Base-by-base conservation (phyloP, 2,329 filamentous ascomycete species). In the Geosmithia flava region DNA sequence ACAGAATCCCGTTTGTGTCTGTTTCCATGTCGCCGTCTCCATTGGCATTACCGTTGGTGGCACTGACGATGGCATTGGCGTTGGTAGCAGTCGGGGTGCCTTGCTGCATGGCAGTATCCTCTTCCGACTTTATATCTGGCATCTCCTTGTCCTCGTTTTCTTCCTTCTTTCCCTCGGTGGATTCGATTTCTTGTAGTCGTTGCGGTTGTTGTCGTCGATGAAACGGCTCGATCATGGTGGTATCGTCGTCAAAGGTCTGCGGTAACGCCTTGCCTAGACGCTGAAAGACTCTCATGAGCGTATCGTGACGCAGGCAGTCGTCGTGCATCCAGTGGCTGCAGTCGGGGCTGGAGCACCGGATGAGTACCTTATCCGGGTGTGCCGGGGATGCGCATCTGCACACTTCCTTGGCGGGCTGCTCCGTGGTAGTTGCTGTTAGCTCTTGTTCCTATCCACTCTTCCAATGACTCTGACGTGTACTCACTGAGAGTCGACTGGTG, bases 271-370 rank as follows among this genome's bases (percentile, higher is more conserved):
- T 65, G 39, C 76, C 74, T 7, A 80, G 63, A 47, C 67, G 67
- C 29, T 70, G 63, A 56, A 68, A 78, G 0, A 74, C 70, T 29
- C 66, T 66, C 56, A 67, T 62, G 13, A 81, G 66, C 3, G 73
- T 68, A 15, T 77, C 72, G 54, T 79, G 71, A 30, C 71, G 65
- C n/a, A 84, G 65, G 54, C 80, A 84, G 44, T 80, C 73, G 49
- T 78, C 71, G 54, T 84, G 80, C 50, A 83, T 71, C 80, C 80
- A 83, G 48, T 70, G 72, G 47, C 70, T 70, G 58, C 80, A 84
- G 2, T 61, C 56, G 13, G 68, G 56, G 50, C 71, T 72, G 10
- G 71, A 72, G 61, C 80, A 84, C 49, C 76, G 74, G 45, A 81
- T 69, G 40, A 83, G 62, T 20, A 70, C 69, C 54, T 74, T 76